These are phyloP conservation scores for Stygiomarasmius scandens DNA, from an alignment of 1,284 basidiomycete species.

Conservation along the genomic window DNA sequence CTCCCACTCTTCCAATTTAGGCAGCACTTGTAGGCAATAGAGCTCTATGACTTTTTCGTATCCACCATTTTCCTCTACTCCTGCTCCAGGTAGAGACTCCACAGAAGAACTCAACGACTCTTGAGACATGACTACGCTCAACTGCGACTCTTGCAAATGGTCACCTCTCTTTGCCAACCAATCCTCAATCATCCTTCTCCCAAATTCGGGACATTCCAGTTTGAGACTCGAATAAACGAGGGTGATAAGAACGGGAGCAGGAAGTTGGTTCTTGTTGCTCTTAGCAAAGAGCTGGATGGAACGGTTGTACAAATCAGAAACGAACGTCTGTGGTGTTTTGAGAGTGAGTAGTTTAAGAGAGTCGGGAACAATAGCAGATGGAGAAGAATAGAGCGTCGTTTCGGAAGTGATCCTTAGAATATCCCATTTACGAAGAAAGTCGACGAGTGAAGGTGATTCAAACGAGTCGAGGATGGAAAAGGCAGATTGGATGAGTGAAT, in stretches of 20 bases:
- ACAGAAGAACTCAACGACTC: neutral
- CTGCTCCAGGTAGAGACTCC: slow-evolving; percentile 23
- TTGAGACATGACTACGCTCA: neutral
- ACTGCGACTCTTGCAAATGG: neutral
- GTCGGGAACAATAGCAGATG: slow-evolving; percentile 51
- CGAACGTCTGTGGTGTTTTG: slow-evolving; percentile 60
- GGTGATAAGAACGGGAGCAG: slow-evolving; percentile 67
- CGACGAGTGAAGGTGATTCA: slow-evolving; percentile 47
- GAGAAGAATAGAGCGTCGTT: slow-evolving; percentile 66
- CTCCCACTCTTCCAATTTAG: slow-evolving; percentile 74
- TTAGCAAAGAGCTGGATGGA: slow-evolving; percentile 46
- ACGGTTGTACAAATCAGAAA: slow-evolving; percentile 59
- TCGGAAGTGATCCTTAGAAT: slow-evolving; percentile 81
- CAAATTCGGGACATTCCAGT: slow-evolving; percentile 59
- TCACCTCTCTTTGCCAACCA: slow-evolving; percentile 64
- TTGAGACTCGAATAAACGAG: slow-evolving; percentile 72
- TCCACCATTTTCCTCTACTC: slow-evolving; percentile 45
- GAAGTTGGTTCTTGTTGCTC: slow-evolving; percentile 62
- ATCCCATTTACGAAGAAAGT: slow-evolving; percentile 78
- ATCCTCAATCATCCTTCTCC: slow-evolving; percentile 69
- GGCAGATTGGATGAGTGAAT: slow-evolving; percentile 67
- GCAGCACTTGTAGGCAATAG: slow-evolving; percentile 72
- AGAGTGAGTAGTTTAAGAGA: slow-evolving; percentile 52
- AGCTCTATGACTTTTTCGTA: slow-evolving; percentile 76
- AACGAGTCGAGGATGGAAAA: slow-evolving; percentile 53